These are phyloP conservation scores for Trichophyton verrucosum DNA, from an alignment of 2,329 filamentous ascomycete genomes.

Conservation along the genomic window DNA sequence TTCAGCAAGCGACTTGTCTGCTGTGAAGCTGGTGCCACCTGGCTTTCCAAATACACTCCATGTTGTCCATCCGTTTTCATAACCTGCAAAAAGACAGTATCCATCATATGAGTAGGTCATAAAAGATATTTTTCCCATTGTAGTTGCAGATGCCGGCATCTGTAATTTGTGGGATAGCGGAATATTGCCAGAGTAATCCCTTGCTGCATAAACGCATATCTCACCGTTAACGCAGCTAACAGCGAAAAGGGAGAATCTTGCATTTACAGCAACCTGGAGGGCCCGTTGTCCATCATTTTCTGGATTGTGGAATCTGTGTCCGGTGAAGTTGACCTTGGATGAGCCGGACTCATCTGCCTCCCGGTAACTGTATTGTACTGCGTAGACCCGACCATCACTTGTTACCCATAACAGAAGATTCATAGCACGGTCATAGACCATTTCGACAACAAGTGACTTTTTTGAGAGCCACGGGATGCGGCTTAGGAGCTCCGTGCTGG, in stretches of 20 bases:
- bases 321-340: slow-evolving; percentile 63
- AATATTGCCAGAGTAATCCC: slow-evolving; percentile 88
- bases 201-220: slow-evolving; percentile 79
- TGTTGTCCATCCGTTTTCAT: slow-evolving; percentile 81
- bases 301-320: slow-evolving; percentile 79
- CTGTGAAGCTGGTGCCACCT: slow-evolving; percentile 69
- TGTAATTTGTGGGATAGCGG: slow-evolving; percentile 69
- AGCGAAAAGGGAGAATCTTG: slow-evolving; percentile 84
- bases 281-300: slow-evolving; percentile 49
- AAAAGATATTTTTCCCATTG: slow-evolving; percentile 59
- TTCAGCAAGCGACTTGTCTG: slow-evolving; percentile 51
- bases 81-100: slow-evolving; percentile 89
- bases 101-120: slow-evolving; percentile 87
- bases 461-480: slow-evolving; percentile 77
- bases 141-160: slow-evolving; percentile 52
- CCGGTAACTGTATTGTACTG: slow-evolving; percentile 58
- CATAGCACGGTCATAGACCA: slow-evolving; percentile 94
- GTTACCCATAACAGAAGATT: slow-evolving; percentile 89
- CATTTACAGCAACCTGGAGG: slow-evolving; percentile 72
- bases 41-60: slow-evolving; percentile 97
- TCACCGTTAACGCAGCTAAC: slow-evolving; percentile 69
- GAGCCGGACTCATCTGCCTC: slow-evolving; percentile 33
- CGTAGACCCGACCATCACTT: slow-evolving; percentile 74
- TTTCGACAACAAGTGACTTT: slow-evolving; percentile 62
- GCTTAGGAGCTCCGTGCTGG: slow-evolving; percentile 76